These are phyloP conservation scores for Pseudogymnoascus sp. DNA, from an alignment of 2,329 filamentous ascomycete species.

Conservation along the genomic window DNA sequence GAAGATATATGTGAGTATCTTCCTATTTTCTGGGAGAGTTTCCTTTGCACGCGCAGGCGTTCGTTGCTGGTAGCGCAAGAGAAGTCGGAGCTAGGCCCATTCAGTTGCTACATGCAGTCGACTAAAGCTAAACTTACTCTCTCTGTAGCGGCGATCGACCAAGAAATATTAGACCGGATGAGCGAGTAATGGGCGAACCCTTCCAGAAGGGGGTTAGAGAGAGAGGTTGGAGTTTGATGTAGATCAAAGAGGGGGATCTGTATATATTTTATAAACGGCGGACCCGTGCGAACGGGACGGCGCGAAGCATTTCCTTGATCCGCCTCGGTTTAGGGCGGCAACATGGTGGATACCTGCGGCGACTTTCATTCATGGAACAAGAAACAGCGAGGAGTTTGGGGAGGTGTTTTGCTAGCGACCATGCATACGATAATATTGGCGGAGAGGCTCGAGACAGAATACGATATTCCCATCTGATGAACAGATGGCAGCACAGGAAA, in stretches of 20 bases:
- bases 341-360: background rate
- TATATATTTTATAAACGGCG: slow-evolving; percentile 1
- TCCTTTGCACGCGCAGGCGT: background rate
- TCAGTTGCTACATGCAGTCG: background rate
- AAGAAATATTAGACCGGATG: background rate
- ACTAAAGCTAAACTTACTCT: background rate
- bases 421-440: background rate
- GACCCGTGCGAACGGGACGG: background rate
- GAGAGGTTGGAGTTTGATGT: background rate
- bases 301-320: background rate
- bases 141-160: background rate
- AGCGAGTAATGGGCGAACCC: background rate
- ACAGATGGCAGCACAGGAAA: background rate
- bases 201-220: background rate
- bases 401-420: background rate
- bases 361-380: background rate
- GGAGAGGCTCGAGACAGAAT: background rate
- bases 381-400: slow-evolving; percentile 3
- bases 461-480: background rate
- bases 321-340: background rate
- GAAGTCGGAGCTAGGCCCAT: background rate
- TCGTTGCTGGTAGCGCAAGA: background rate
- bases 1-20: slow-evolving; percentile 2
- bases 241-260: background rate
- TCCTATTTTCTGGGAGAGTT: background rate